These are phyloP conservation scores for Botrytis deweyae DNA, from an alignment of 2,329 filamentous ascomycete species.

Conservation along the genomic window DNA sequence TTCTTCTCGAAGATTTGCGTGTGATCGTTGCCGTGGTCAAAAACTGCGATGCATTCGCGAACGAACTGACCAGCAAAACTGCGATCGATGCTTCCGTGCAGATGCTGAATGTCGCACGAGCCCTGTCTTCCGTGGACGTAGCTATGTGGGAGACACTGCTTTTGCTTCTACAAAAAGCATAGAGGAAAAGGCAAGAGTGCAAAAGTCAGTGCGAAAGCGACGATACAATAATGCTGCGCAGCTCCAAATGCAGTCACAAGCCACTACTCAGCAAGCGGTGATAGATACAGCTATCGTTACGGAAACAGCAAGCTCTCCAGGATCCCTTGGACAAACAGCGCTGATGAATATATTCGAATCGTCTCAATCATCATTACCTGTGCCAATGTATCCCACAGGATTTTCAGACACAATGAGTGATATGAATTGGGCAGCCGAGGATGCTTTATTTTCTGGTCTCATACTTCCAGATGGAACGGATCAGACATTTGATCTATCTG, in stretches of 20 bases:
- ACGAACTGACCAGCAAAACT: not conserved
- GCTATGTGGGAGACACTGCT: not conserved
- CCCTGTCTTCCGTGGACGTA: not conserved
- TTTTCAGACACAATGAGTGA: not conserved
- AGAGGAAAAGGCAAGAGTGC: not conserved
- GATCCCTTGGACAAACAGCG: not conserved
- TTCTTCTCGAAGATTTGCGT: not conserved
- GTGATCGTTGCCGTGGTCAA: constrained; percentile 1
- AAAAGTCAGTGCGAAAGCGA: not conserved
- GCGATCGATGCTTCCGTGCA: not conserved
- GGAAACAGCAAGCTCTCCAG: not conserved
- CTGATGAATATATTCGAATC: not conserved
- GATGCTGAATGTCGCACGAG: not conserved
- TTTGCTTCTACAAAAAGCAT: not conserved
- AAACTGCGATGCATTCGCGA: not conserved
- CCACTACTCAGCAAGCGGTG: not conserved
- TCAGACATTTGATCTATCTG: not conserved
- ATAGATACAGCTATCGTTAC: not conserved
- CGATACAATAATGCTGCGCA: not conserved
- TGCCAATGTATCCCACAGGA: not conserved
- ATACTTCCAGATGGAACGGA: not conserved
- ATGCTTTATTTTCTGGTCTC: not conserved
- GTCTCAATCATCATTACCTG: not conserved
- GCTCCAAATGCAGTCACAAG: not conserved
- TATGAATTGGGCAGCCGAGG: constrained; percentile 1